Percentiles rank a stretch among this genome's conserved stretches.
These are phyloP conservation scores for Oryza glumipatula DNA, from an alignment of 176 grass and related monocot species.

Conservation along the genomic window DNA sequence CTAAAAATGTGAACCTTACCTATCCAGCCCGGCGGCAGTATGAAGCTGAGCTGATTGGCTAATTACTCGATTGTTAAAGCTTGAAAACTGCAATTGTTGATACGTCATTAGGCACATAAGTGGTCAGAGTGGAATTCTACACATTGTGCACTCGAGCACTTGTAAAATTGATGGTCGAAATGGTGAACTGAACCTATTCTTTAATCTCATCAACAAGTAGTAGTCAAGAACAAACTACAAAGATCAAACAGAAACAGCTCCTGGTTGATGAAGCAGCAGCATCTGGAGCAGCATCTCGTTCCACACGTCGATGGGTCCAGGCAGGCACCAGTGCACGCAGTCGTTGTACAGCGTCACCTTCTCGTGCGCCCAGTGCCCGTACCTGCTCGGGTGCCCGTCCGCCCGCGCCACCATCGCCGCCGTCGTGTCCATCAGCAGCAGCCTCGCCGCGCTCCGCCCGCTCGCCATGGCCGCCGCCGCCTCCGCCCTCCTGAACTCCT, in stretches of 20 bases:
- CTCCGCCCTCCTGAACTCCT: slow-evolving; percentile 53
- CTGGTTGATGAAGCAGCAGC: not conserved
- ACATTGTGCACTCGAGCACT: not conserved
- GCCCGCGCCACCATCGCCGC: slow-evolving; percentile 52
- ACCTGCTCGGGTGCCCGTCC: slow-evolving; percentile 71
- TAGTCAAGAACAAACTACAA: not conserved
- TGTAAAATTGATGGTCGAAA: no score
- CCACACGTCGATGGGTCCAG: slow-evolving; percentile 56
- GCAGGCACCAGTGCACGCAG: slow-evolving; percentile 67
- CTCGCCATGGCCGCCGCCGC: not conserved
- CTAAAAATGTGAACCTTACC: not conserved
- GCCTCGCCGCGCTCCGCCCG: not conserved
- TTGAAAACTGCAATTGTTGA: slow-evolving; percentile 12
- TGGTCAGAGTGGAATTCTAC: not conserved
- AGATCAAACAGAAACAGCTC: not conserved
- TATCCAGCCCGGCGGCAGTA: not conserved
- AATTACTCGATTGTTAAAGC: not conserved
- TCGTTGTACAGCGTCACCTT: slow-evolving; percentile 61
- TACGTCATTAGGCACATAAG: not conserved
- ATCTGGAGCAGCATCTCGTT: slow-evolving; percentile 63
- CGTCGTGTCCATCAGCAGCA: slow-evolving; percentile 59
- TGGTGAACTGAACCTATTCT: no score
- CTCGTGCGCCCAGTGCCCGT: slow-evolving; percentile 52
- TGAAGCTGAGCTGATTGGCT: not conserved
- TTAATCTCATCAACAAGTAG: no score